Evolutionary conservation across 495 filamentous ascomycete genomes (phyloP).

Genomic region (Neurospora sp.): DNA sequence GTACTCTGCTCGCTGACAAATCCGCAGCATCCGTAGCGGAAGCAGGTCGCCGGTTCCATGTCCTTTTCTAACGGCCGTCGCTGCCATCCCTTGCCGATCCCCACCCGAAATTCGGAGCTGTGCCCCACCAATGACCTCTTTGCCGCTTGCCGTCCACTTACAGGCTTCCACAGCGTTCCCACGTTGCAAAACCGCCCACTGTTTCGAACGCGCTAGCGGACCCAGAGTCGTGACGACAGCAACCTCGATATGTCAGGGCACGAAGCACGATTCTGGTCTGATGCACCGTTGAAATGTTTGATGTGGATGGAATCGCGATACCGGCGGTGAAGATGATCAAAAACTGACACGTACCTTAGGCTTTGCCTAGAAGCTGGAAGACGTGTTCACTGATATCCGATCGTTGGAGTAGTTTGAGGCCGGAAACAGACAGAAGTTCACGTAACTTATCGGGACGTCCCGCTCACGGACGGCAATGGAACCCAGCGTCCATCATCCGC

Average conservation of each 20-base stretch:
- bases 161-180: not conserved
- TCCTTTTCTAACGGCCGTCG: not conserved
- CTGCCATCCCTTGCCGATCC: not conserved
- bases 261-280: not conserved
- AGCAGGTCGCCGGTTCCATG: not conserved
- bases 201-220: not conserved
- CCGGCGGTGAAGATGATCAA: not conserved
- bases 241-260: not conserved
- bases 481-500: not conserved
- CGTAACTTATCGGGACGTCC: not conserved
- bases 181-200: not conserved
- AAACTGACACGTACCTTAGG: not conserved
- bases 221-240: not conserved
- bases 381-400: not conserved
- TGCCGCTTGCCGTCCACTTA: not conserved
- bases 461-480: not conserved
- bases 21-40: not conserved
- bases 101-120: slow-evolving; percentile 4
- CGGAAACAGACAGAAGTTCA: not conserved
- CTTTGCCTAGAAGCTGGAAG: not conserved
- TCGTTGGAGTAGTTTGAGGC: not conserved
- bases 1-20: not conserved
- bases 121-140: not conserved
- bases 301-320: not conserved
- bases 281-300: not conserved